A percentile compares a stretch with the other conserved stretches of the same genome.
Evolutionary conservation across 2,329 filamentous ascomycete genomes (phyloP).

Genomic region (Thielaviopsis euricoi): DNA sequence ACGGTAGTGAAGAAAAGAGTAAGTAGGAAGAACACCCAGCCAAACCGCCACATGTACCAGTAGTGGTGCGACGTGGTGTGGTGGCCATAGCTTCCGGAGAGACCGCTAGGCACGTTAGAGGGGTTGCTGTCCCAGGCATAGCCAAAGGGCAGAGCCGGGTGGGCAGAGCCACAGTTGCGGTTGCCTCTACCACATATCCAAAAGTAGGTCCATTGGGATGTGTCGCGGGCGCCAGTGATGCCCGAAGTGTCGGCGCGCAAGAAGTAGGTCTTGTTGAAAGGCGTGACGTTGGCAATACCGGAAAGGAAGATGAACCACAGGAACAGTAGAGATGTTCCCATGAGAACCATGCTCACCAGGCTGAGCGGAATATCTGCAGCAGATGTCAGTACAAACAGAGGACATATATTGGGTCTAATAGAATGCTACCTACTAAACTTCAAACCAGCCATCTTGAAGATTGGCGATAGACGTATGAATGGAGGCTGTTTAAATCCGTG

Average conservation of each 20-base stretch:
- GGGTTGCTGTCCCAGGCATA: slow-evolving; percentile 46
- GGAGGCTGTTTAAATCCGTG: too few species aligned
- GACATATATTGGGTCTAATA: too few species aligned
- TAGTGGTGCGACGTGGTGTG: slow-evolving; percentile 42
- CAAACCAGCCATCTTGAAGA: not conserved
- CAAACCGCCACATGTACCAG: slow-evolving; percentile 79
- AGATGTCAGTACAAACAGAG: not conserved
- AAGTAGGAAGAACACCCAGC: slow-evolving; percentile 82
- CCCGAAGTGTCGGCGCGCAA: slow-evolving; percentile 59
- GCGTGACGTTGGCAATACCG: slow-evolving; percentile 31
- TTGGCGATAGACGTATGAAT: not conserved
- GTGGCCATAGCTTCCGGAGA: slow-evolving; percentile 35
- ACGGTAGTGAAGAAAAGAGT: slow-evolving; percentile 60
- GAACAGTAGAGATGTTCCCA: slow-evolving; percentile 34
- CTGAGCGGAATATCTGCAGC: not conserved
- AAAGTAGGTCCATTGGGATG: slow-evolving; percentile 83
- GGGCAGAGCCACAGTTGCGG: slow-evolving; percentile 45
- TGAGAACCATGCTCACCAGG: slow-evolving; percentile 24
- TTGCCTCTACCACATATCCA: slow-evolving; percentile 55
- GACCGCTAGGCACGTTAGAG: slow-evolving; percentile 24
- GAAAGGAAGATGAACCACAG: slow-evolving; percentile 44
- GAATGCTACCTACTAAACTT: not conserved
- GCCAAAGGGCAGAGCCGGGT: slow-evolving; percentile 52
- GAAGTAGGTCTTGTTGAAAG: slow-evolving; percentile 67
- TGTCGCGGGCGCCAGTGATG: slow-evolving; percentile 49